These are phyloP conservation scores for Tulasnella calospora DNA, from an alignment of 768 basidiomycete genomes.

Conservation along the genomic window DNA sequence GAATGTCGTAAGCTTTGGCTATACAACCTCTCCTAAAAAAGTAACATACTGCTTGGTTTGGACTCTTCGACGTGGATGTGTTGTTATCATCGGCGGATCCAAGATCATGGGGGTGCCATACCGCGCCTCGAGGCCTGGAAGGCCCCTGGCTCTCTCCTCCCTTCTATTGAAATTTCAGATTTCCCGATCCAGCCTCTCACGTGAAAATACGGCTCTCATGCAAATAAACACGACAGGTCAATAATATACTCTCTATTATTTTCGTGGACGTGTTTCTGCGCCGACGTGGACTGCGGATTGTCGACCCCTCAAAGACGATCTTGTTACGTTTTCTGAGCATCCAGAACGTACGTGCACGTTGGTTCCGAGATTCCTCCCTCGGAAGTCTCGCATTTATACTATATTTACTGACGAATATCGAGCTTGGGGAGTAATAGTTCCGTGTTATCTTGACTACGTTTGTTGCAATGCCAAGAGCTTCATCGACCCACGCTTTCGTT, in stretches of 20 bases:
- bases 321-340: background rate
- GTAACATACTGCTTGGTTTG: background rate
- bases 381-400: background rate
- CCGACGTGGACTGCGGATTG: background rate
- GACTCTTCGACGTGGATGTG: background rate
- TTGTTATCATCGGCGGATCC: background rate
- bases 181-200: background rate
- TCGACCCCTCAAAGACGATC: background rate
- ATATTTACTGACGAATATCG: background rate
- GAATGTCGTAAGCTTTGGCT: background rate
- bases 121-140: background rate
- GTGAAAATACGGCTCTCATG: background rate
- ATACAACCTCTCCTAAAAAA: background rate
- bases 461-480: background rate
- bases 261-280: background rate
- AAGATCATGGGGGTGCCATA: background rate
- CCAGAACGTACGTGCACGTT: background rate
- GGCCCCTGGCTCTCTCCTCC: background rate
- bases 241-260: background rate
- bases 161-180: background rate
- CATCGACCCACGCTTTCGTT: background rate
- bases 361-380: background rate
- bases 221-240: background rate
- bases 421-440: background rate
- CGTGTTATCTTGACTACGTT: background rate